phyloP scores from a whole-genome alignment of 768 basidiomycete species.

The Suillus ampliporus region DNA sequence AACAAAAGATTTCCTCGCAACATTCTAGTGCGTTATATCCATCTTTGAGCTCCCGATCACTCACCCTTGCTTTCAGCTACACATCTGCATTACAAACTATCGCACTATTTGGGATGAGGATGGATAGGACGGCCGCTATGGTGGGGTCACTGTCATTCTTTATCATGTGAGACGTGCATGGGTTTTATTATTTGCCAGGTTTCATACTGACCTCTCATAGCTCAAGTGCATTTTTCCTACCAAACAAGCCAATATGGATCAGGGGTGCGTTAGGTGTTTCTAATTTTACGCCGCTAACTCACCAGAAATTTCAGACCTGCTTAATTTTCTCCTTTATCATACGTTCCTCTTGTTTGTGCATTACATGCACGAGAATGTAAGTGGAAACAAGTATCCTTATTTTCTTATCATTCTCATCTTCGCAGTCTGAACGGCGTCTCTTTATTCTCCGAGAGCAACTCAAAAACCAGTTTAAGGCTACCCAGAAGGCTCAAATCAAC shows the following conservation, averaged over 20 bases:
- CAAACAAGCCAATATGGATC: conserved; percentile 42
- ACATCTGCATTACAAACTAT: conserved; percentile 56
- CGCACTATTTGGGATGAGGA: conserved; percentile 71
- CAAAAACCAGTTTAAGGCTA: conserved; percentile 73
- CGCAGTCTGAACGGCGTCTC: conserved; percentile 59
- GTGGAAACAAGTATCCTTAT: conserved; percentile 19
- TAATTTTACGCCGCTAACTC: conserved; percentile 13
- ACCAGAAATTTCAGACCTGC: conserved; percentile 48
- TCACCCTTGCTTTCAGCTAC: conserved; percentile 23
- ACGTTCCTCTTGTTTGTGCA: conserved; percentile 80
- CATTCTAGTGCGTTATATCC: conserved; percentile 39
- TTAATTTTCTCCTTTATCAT: conserved; percentile 81
- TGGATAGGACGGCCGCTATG: conserved; percentile 70
- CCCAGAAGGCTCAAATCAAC: conserved; percentile 76
- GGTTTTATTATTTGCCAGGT: conserved; percentile 30
- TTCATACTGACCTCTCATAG: conserved; percentile 27
- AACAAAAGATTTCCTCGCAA: conserved; percentile 44
- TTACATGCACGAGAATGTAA: conserved; percentile 65
- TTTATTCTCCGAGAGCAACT: conserved; percentile 76
- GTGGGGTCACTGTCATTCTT: conserved; percentile 63
- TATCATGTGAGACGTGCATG: conserved; percentile 46
- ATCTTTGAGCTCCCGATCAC: conserved; percentile 11
- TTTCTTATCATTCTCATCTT: conserved; percentile 12
- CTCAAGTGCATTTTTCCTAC: conserved; percentile 42
- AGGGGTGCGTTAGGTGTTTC: conserved; percentile 39